Evolutionary conservation across 805 yeast species (phyloP).

Genomic region (Scheffersomyces lignosus): DNA sequence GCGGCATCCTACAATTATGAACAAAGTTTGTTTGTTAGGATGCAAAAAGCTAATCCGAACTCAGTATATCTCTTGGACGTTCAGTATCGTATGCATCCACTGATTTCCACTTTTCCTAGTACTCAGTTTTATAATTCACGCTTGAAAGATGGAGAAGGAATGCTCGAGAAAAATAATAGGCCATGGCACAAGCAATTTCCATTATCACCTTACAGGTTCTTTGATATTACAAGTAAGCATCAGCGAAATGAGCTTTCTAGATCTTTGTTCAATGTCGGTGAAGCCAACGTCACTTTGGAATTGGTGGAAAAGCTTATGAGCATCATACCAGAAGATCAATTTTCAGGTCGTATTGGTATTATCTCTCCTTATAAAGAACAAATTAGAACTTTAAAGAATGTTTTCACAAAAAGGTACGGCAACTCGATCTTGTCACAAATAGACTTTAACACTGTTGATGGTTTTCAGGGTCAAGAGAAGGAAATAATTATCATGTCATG

Average conservation of each 20-base stretch:
- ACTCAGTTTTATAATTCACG: slow-evolving; percentile 72
- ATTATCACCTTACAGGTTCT: slow-evolving; percentile 77
- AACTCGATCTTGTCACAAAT: slow-evolving; percentile 59
- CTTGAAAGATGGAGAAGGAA: slow-evolving; percentile 76
- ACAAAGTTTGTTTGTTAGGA: slow-evolving; percentile 90
- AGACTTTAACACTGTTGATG: slow-evolving; percentile 94
- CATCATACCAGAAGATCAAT: slow-evolving; percentile 49
- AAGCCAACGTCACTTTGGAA: slow-evolving; percentile 72
- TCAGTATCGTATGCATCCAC: slow-evolving; percentile 98
- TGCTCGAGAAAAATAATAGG: slow-evolving; percentile 57
- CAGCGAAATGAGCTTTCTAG: slow-evolving; percentile 61
- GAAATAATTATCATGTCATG: slow-evolving; percentile 92
- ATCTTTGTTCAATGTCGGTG: slow-evolving; percentile 70
- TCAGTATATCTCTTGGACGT: slow-evolving; percentile 77
- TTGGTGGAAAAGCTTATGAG: slow-evolving; percentile 53
- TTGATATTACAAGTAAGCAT: slow-evolving; percentile 64
- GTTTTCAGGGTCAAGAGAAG: slow-evolving; percentile 95
- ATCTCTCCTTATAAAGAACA: slow-evolving; percentile 96
- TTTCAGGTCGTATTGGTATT: slow-evolving; percentile 78
- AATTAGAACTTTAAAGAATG: slow-evolving; percentile 54
- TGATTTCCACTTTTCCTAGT: slow-evolving; percentile 84
- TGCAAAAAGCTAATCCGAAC: slow-evolving; percentile 66
- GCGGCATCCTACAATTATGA: slow-evolving; percentile 83
- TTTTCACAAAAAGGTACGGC: slow-evolving; percentile 65
- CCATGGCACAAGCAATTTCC: slow-evolving; percentile 69